Conservation (phyloP, 2,329 filamentous ascomycete species). For the Fusarium chuoi region DNA sequence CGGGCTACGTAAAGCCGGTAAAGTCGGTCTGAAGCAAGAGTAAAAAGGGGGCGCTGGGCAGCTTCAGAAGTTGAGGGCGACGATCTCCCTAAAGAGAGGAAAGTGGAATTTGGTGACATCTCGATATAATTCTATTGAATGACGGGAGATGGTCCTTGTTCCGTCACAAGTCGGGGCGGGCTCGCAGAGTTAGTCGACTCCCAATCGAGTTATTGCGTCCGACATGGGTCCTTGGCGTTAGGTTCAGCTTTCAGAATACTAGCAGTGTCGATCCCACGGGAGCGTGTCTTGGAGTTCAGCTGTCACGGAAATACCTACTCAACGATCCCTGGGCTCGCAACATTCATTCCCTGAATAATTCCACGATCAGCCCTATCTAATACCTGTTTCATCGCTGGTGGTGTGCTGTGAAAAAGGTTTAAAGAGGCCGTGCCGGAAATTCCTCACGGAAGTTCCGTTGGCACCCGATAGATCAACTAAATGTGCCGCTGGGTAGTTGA, state of each 20-base stretch:
- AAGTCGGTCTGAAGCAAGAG: conserved; percentile 56
- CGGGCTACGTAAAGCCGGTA: conserved; percentile 46
- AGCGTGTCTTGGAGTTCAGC: not conserved
- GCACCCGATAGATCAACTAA: not conserved
- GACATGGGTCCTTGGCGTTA: not conserved
- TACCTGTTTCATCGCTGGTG: not conserved
- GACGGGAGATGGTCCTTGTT: not conserved
- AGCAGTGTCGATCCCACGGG: not conserved
- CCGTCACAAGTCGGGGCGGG: not conserved
- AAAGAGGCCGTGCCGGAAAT: not conserved
- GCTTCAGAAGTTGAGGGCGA: not conserved
- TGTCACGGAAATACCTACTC: not conserved
- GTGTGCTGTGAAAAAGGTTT: not conserved
- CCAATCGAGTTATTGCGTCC: not conserved
- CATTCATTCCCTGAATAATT: not conserved
- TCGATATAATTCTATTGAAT: not conserved
- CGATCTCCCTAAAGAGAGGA: not conserved
- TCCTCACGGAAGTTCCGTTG: not conserved
- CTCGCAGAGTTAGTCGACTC: not conserved
- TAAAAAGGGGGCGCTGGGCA: conserved; percentile 19
- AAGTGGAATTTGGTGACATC: not conserved
- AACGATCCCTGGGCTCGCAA: not conserved
- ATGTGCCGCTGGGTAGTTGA: not conserved
- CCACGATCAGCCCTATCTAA: not conserved
- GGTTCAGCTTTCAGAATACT: not conserved